A percentile compares a stretch with the other conserved stretches of the same genome.
These are phyloP conservation scores for Alternaria gaisen DNA, from an alignment of 2,329 filamentous ascomycete species.

Conservation along the genomic window DNA sequence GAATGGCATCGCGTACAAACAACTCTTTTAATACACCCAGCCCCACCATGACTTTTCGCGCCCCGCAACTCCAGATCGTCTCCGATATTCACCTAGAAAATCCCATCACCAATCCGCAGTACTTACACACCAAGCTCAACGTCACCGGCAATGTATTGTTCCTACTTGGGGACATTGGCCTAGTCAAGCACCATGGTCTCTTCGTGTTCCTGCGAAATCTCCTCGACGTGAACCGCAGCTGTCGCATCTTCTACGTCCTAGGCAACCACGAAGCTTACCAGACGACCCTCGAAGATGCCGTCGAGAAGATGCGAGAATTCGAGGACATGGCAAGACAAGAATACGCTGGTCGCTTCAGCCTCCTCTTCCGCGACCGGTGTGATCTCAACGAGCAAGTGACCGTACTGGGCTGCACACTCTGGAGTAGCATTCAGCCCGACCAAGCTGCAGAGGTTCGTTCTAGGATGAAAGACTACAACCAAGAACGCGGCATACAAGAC, in stretches of 20 bases:
- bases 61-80: neutral
- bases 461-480: neutral
- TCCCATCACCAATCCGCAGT: neutral
- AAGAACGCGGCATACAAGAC: conserved; percentile 11
- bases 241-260: neutral
- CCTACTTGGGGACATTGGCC: neutral
- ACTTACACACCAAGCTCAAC: neutral
- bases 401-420: neutral
- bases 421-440: neutral
- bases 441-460: conserved; percentile 9
- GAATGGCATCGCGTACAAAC: neutral
- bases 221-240: neutral
- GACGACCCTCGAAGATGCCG: neutral
- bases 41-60: neutral
- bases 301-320: neutral
- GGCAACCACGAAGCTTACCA: neutral
- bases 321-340: neutral
- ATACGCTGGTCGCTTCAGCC: neutral
- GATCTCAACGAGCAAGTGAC: neutral
- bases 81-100: neutral
- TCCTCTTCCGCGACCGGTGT: neutral
- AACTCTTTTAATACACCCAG: no score
- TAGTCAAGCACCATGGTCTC: neutral
- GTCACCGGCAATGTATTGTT: neutral
- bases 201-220: neutral